These are phyloP conservation scores for Xerocomus potaroensis DNA, from an alignment of 768 basidiomycete species.

Conservation along the genomic window DNA sequence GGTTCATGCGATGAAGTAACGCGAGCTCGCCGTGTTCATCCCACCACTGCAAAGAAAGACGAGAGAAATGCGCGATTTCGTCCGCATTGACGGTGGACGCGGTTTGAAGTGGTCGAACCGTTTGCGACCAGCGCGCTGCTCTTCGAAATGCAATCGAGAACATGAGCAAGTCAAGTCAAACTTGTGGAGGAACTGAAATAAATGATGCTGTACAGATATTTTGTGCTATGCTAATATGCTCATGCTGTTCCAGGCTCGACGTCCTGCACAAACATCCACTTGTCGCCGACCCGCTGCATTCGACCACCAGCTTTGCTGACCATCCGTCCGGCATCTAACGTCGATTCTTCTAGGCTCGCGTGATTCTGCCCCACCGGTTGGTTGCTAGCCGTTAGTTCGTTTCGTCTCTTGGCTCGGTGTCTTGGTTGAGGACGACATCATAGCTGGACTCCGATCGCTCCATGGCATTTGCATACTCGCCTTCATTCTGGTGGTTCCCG, in stretches of 20 bases:
- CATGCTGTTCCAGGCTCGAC: slow-evolving; percentile 21
- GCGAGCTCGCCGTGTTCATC: slow-evolving; percentile 88
- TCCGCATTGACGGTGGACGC: slow-evolving; percentile 53
- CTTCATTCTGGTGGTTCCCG: slow-evolving; percentile 48
- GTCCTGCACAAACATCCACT: slow-evolving; percentile 65
- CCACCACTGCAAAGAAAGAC: slow-evolving; percentile 93
- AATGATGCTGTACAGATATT: slow-evolving; percentile 21
- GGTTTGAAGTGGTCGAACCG: slow-evolving; percentile 19
- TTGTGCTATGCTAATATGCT: slow-evolving; percentile 17
- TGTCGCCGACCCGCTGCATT: slow-evolving; percentile 70
- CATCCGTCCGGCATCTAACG: background rate
- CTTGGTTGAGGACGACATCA: slow-evolving; percentile 57
- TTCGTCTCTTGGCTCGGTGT: slow-evolving; percentile 26
- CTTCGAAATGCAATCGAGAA: slow-evolving; percentile 18
- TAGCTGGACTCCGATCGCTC: slow-evolving; percentile 40
- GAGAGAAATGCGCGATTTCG: slow-evolving; percentile 88
- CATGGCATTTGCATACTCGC: slow-evolving; percentile 8
- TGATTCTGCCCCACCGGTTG: background rate
- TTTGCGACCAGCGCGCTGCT: slow-evolving; percentile 6
- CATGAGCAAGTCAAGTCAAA: slow-evolving; percentile 7
- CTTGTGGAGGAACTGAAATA: background rate
- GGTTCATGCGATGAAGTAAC: slow-evolving; percentile 93
- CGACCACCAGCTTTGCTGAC: slow-evolving; percentile 38
- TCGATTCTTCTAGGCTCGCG: too few relatives aligned
- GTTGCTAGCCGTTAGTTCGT: too few relatives aligned